Evolutionary conservation across 495 filamentous ascomycete species (phyloP).

Genomic region (Halenospora varia): DNA sequence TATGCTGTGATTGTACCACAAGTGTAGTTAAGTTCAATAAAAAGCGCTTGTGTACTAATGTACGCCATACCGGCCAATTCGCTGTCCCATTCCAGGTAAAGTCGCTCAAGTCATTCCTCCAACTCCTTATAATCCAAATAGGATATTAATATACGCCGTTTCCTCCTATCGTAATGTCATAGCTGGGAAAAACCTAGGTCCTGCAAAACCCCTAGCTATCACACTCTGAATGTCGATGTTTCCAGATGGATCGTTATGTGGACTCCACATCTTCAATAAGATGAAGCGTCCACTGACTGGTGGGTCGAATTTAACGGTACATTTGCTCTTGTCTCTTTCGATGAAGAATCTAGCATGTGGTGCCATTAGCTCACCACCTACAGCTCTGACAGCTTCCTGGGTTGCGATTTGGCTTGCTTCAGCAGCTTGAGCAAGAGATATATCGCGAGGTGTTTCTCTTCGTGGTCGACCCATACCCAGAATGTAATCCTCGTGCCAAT

Average conservation of each 20-base stretch:
- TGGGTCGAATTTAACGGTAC: slow-evolving; percentile 85
- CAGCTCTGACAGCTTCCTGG: slow-evolving; percentile 50
- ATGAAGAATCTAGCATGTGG: slow-evolving; percentile 80
- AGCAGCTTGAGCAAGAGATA: slow-evolving; percentile 41
- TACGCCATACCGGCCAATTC: not conserved
- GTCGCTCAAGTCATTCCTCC: not conserved
- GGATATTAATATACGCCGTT: not conserved
- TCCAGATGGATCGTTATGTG: slow-evolving; percentile 36
- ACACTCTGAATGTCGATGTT: slow-evolving; percentile 89
- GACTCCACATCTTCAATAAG: slow-evolving; percentile 82
- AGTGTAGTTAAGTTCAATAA: too few species aligned
- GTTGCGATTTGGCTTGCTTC: slow-evolving; percentile 51
- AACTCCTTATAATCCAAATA: not conserved
- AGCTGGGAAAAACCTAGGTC: slow-evolving; percentile 73
- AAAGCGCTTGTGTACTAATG: too few species aligned
- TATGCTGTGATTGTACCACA: too few species aligned
- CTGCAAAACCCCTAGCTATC: slow-evolving; percentile 74
- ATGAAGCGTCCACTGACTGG: slow-evolving; percentile 79
- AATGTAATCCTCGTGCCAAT: slow-evolving; percentile 27
- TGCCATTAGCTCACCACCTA: slow-evolving; percentile 52
- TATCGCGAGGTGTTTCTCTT: slow-evolving; percentile 31
- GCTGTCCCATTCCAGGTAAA: not conserved
- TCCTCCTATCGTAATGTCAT: slow-evolving; percentile 31
- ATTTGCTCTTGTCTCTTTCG: slow-evolving; percentile 72
- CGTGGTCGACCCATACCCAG: slow-evolving; percentile 13